phyloP scores from a whole-genome alignment of 345 rosid genomes.

The Gossypium rotundifolium region DNA sequence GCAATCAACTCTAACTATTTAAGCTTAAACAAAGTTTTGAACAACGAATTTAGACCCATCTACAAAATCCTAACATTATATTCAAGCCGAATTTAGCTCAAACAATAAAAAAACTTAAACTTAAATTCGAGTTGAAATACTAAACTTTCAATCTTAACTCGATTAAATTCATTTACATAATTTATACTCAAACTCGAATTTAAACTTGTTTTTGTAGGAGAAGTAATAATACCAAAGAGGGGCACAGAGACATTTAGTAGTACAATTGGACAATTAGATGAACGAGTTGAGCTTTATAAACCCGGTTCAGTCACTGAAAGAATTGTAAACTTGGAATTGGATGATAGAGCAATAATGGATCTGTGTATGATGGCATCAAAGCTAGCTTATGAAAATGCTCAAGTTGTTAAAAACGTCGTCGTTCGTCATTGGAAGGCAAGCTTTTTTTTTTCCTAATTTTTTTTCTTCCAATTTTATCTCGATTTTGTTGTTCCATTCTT shows the following conservation, averaged over 20 bases:
- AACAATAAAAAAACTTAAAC: no score
- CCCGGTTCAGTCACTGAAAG: constrained; percentile 22
- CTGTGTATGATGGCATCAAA: constrained; percentile 78
- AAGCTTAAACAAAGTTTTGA: no score
- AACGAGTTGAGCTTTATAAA: constrained; percentile 44
- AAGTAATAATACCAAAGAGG: constrained; percentile 50
- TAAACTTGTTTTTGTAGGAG: constrained; percentile 32
- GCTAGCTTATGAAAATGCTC: constrained; percentile 74
- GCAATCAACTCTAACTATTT: no score
- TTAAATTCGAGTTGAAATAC: no score
- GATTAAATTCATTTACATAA: no score
- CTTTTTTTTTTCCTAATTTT: neutral
- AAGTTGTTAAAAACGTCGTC: constrained; percentile 55
- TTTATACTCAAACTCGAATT: neutral
- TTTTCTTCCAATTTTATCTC: neutral
- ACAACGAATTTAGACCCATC: no score
- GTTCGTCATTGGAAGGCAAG: constrained; percentile 74
- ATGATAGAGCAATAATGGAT: constrained; percentile 51
- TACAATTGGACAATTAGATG: constrained; percentile 59
- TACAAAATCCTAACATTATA: no score
- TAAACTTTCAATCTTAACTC: neutral
- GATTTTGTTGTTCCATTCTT: neutral
- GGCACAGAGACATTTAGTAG: constrained; percentile 53
- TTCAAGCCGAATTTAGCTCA: no score
- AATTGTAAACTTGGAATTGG: constrained; percentile 20